phyloP scores from a whole-genome alignment of 345 rosid genomes.

The Heritiera littoralis region DNA sequence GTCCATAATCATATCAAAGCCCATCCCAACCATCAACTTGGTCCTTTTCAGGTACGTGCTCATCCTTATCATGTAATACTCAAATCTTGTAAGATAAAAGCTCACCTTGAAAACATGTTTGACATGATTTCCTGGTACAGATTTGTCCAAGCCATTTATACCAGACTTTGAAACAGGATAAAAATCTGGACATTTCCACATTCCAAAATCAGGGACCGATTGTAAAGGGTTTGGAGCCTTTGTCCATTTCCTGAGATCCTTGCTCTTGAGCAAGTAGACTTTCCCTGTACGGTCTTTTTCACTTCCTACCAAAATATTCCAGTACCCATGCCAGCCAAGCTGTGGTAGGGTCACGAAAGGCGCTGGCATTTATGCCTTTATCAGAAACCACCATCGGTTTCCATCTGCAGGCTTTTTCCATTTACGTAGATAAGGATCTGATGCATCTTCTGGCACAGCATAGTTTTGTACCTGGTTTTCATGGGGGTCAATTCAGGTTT shows the following conservation, averaged over 20 bases:
- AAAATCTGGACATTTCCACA: slow-evolving; percentile 93
- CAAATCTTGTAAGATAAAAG: slow-evolving; percentile 63
- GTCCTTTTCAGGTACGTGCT: slow-evolving; percentile 50
- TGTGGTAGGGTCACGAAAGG: slow-evolving; percentile 90
- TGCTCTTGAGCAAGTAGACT: slow-evolving; percentile 59
- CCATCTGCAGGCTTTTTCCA: slow-evolving; percentile 70
- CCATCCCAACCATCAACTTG: slow-evolving; percentile 71
- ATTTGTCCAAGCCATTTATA: slow-evolving; percentile 48
- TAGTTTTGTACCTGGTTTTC: slow-evolving; percentile 67
- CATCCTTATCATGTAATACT: slow-evolving; percentile 60
- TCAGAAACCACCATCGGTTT: slow-evolving; percentile 55
- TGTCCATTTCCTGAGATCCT: slow-evolving; percentile 60
- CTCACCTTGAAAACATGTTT: slow-evolving; percentile 73
- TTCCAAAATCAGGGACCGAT: slow-evolving; percentile 42
- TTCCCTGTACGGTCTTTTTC: slow-evolving; percentile 49
- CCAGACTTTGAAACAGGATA: slow-evolving; percentile 49
- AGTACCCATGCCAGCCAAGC: slow-evolving; percentile 66
- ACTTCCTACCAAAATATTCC: slow-evolving; percentile 63
- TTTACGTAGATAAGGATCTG: slow-evolving; percentile 68
- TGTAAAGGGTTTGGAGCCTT: slow-evolving; percentile 66
- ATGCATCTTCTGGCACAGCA: slow-evolving; percentile 56
- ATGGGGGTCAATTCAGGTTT: slow-evolving; percentile 53
- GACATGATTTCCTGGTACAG: slow-evolving; percentile 21
- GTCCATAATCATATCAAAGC: slow-evolving; percentile 57
- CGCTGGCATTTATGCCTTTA: slow-evolving; percentile 51